These are phyloP conservation scores for Coemansia sp. DNA, from an alignment of 192 early-diverging fungal species.

Conservation along the genomic window DNA sequence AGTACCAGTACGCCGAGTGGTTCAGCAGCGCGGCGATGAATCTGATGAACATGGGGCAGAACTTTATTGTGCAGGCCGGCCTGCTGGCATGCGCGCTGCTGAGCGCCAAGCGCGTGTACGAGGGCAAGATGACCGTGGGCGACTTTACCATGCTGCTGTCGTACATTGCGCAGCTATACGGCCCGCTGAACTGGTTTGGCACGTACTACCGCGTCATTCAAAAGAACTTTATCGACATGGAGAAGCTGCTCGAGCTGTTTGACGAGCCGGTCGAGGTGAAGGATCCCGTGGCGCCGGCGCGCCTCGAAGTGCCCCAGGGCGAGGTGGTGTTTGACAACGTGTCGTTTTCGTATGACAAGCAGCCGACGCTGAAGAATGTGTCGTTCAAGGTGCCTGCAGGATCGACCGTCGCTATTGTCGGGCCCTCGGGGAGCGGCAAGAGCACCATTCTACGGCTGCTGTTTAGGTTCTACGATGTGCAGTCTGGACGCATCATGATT, in stretches of 20 bases:
- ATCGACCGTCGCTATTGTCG: conserved; percentile 49
- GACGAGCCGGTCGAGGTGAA: conserved; percentile 49
- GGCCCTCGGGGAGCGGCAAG: conserved; percentile 64
- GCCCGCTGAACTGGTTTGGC: conserved; percentile 88
- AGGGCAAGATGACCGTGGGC: conserved; percentile 68
- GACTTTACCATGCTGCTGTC: conserved; percentile 87
- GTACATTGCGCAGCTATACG: conserved; percentile 89
- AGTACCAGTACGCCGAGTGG: conserved; percentile 85
- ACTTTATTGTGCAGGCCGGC: conserved; percentile 81
- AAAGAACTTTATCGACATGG: conserved; percentile 95
- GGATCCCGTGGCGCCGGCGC: conserved; percentile 26
- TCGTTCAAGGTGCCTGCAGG: conserved; percentile 50
- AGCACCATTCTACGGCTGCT: conserved; percentile 76
- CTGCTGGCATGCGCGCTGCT: conserved; percentile 78
- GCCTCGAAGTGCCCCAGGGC: conserved; percentile 46
- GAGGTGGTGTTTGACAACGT: conserved; percentile 64
- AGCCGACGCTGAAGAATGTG: conserved; percentile 40
- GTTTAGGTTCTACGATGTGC: conserved; percentile 90
- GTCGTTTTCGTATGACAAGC: conserved; percentile 65
- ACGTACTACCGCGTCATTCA: conserved; percentile 93
- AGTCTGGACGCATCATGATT: conserved; percentile 75
- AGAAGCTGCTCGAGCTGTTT: conserved; percentile 88
- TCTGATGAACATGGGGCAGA: conserved; percentile 85
- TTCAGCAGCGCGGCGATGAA: conserved; percentile 71
- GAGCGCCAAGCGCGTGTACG: conserved; percentile 77